Evolutionary conservation across 768 basidiomycete genomes (phyloP), one percentile per base, ranked within the genome.

Genomic region (Leucosporidium creatinivorum): DNA sequence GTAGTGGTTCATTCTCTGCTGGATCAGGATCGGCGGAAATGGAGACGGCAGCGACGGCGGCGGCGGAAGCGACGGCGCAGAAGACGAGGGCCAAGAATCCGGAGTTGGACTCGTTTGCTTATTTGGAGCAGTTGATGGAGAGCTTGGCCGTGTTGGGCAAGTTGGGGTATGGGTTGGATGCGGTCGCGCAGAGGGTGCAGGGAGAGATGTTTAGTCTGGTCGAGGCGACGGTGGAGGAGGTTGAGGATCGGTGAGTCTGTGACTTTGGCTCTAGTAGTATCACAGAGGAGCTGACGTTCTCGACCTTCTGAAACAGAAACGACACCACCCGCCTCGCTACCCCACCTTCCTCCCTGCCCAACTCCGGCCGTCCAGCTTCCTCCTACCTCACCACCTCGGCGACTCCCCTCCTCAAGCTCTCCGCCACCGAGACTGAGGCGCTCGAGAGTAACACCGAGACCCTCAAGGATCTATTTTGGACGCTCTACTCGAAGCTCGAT

Each of bases 381-480:
- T 44, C 39, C 13, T 44, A 44, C 39, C 39, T 44, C 39, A 10
- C 15, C 39, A 44, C 10, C 39, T 9, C 39, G 13, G 15, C 39
- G 10, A 44, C 39, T 9, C 15, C 52, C 13, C 39, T 69, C 15
- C 50, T 72, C 23, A 62, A 68, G 6, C 57, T 72, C 12, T 55
- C 65, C 15, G 65, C 70, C 36, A 66, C 62, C 56, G 70, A 72
- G 56, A 69, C 65, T 6, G 58, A 30, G 30, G 65, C 48, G 44
- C 63, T 86, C 69, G 83, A 85, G 39, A 80, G 82, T 23, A 89
- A 96, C 73, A 89, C 91, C 67, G 92, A 94, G 75, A 88, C 89
- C 19, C 77, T 99, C 62, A 83, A 81, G 67, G 96, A 98, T 77
- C 82, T 99, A 47, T 98, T 98, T 78, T 98, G 94, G 94, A 96